Evolutionary conservation across 1,284 basidiomycete genomes (phyloP).

Genomic region (Apiotrichum gracile): DNA sequence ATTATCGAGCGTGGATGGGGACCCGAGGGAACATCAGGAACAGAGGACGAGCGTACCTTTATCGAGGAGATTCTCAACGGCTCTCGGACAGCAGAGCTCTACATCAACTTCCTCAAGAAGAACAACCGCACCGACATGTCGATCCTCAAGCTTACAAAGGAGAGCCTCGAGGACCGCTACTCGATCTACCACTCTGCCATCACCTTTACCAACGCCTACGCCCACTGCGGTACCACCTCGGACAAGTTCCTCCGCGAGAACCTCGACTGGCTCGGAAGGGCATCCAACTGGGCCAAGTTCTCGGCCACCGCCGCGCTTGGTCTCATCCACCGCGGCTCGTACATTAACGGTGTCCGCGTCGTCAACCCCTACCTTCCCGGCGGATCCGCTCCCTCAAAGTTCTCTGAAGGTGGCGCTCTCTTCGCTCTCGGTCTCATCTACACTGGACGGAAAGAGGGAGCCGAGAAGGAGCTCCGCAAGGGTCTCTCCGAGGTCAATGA

Average conservation of each 20-base stretch:
- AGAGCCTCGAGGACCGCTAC: slow-evolving; percentile 83
- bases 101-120: slow-evolving; percentile 86
- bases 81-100: slow-evolving; percentile 81
- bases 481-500: slow-evolving; percentile 55
- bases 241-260: slow-evolving; percentile 89
- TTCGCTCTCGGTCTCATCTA: slow-evolving; percentile 94
- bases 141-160: slow-evolving; percentile 84
- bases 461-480: slow-evolving; percentile 64
- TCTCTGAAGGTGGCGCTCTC: slow-evolving; percentile 86
- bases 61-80: slow-evolving; percentile 64
- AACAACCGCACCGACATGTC: slow-evolving; percentile 88
- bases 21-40: slow-evolving; percentile 53
- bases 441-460: slow-evolving; percentile 58
- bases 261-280: slow-evolving; percentile 86
- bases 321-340: slow-evolving; percentile 93
- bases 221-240: slow-evolving; percentile 90
- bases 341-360: slow-evolving; percentile 83
- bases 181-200: slow-evolving; percentile 95
- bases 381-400: slow-evolving; percentile 56
- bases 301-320: slow-evolving; percentile 90
- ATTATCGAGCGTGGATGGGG: slow-evolving; percentile 31
- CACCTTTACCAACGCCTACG: slow-evolving; percentile 91
- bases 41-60: slow-evolving; percentile 50
- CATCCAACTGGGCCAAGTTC: slow-evolving; percentile 96
- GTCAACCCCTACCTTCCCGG: slow-evolving; percentile 90